These are phyloP conservation scores for Penicillium glabrum DNA, from an alignment of 2,329 filamentous ascomycete species.

Conservation along the genomic window DNA sequence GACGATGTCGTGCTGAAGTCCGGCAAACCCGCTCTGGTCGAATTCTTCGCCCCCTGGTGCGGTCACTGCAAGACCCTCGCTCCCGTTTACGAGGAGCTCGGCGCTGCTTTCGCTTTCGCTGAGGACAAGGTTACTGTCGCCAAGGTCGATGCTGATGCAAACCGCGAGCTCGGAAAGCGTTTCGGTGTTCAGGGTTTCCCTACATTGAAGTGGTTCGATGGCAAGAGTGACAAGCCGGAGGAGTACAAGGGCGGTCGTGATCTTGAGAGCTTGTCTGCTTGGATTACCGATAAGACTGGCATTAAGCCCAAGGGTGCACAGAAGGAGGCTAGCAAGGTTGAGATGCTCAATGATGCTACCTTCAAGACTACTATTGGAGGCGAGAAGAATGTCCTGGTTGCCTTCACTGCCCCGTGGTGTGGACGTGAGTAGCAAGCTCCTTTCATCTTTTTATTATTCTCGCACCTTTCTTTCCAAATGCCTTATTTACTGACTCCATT, in stretches of 20 bases:
- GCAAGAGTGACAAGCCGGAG: slow-evolving; percentile 79
- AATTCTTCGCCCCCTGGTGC: slow-evolving; percentile 99
- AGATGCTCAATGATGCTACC: slow-evolving; percentile 74
- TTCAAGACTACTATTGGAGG: slow-evolving; percentile 78
- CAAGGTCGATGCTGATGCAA: slow-evolving; percentile 92
- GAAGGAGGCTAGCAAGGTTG: slow-evolving; percentile 69
- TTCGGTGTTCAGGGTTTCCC: slow-evolving; percentile 94
- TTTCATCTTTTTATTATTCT: slow-evolving; percentile 6
- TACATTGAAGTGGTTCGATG: slow-evolving; percentile 96
- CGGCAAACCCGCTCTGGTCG: slow-evolving; percentile 91
- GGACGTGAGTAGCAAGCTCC: slow-evolving; percentile 69
- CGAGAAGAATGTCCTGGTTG: slow-evolving; percentile 88
- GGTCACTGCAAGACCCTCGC: slow-evolving; percentile 98
- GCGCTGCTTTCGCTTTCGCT: slow-evolving; percentile 67
- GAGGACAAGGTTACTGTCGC: slow-evolving; percentile 80
- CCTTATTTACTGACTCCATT: not conserved
- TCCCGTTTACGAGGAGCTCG: slow-evolving; percentile 91
- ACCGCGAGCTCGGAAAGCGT: slow-evolving; percentile 78
- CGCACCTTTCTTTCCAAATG: not conserved
- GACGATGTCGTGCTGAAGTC: slow-evolving; percentile 85
- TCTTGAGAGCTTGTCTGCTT: slow-evolving; percentile 77
- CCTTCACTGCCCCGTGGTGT: slow-evolving; percentile 98
- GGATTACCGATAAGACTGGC: slow-evolving; percentile 84
- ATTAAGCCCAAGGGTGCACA: slow-evolving; percentile 67
- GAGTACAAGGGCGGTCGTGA: slow-evolving; percentile 89